Conservation (phyloP, 2,329 filamentous ascomycete genomes). For the Ophiostoma sp. region DNA sequence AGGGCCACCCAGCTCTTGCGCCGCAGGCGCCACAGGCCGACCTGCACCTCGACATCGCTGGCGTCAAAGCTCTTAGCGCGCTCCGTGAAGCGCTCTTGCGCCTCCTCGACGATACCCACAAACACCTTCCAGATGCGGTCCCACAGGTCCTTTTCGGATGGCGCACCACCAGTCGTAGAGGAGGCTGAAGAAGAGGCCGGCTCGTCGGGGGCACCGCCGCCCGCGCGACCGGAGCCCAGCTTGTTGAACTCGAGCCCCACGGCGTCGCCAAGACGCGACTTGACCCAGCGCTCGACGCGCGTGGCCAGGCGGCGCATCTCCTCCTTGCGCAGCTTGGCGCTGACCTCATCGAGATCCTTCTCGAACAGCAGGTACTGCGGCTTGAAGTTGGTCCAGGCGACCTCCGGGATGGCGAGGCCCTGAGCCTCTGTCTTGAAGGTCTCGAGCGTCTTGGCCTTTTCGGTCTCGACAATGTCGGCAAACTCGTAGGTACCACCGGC, state of each 20-base stretch:
- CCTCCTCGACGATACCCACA: slow-evolving; percentile 76
- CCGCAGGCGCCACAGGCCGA: slow-evolving; percentile 88
- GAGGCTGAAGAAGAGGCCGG: neutral
- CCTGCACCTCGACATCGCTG: slow-evolving; percentile 83
- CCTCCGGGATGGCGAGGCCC: slow-evolving; percentile 72
- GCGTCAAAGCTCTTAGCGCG: slow-evolving; percentile 93
- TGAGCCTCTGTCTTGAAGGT: slow-evolving; percentile 76
- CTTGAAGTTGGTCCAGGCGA: slow-evolving; percentile 84
- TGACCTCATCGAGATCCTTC: slow-evolving; percentile 89
- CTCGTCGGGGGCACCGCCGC: slow-evolving; percentile 76
- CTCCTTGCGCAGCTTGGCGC: slow-evolving; percentile 80
- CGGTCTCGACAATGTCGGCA: slow-evolving; percentile 82
- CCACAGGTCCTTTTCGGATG: slow-evolving; percentile 84
- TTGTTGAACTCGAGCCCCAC: slow-evolving; percentile 95
- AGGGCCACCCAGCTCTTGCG: slow-evolving; percentile 94
- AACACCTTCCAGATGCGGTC: slow-evolving; percentile 93
- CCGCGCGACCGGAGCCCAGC: slow-evolving; percentile 82
- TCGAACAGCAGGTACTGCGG: slow-evolving; percentile 77
- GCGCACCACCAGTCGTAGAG: slow-evolving; percentile 61
- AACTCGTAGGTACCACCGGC: slow-evolving; percentile 91
- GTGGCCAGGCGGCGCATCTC: slow-evolving; percentile 93
- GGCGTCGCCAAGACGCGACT: slow-evolving; percentile 80
- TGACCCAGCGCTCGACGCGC: slow-evolving; percentile 90
- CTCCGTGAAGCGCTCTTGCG: slow-evolving; percentile 81
- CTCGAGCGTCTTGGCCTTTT: slow-evolving; percentile 74